Evolutionary conservation across 164 flowering plant species (phyloP).

Genomic region (Nelumbo lutea): DNA sequence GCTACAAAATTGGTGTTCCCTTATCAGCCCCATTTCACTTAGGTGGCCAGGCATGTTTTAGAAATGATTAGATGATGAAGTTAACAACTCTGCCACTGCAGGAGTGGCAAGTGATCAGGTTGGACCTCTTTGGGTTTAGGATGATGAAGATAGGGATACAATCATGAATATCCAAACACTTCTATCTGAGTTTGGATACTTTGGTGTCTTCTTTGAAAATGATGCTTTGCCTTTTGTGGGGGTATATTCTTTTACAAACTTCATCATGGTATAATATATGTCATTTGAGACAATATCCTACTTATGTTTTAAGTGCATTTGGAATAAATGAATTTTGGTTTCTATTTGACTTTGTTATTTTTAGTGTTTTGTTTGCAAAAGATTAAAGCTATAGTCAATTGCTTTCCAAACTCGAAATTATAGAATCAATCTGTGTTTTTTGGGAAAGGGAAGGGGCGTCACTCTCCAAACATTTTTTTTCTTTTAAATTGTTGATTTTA

Average conservation of each 20-base stretch:
- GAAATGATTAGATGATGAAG: no score
- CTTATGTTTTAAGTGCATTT: neutral
- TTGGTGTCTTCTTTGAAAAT: slow-evolving; percentile 87
- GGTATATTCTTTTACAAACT: slow-evolving; percentile 38
- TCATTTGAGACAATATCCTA: neutral
- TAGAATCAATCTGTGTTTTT: neutral
- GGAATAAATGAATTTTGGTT: no score
- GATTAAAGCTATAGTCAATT: neutral
- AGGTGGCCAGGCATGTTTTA: no score
- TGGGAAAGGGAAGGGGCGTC: no score
- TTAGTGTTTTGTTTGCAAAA: neutral
- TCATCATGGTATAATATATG: neutral
- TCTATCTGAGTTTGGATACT: slow-evolving; percentile 92
- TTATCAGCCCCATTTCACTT: no score
- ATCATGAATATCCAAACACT: slow-evolving; percentile 81
- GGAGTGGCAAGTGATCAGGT: slow-evolving; percentile 53
- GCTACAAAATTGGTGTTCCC: no score
- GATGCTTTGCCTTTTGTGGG: slow-evolving; percentile 87
- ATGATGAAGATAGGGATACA: slow-evolving; percentile 61
- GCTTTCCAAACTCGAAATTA: neutral
- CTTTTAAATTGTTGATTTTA: neutral
- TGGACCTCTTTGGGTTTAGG: slow-evolving; percentile 79
- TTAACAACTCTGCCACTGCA: slow-evolving; percentile 42
- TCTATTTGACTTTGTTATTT: neutral
- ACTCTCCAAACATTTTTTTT: neutral